phyloP scores from a whole-genome alignment of 768 basidiomycete genomes.

The Nidularia pulvinata region DNA sequence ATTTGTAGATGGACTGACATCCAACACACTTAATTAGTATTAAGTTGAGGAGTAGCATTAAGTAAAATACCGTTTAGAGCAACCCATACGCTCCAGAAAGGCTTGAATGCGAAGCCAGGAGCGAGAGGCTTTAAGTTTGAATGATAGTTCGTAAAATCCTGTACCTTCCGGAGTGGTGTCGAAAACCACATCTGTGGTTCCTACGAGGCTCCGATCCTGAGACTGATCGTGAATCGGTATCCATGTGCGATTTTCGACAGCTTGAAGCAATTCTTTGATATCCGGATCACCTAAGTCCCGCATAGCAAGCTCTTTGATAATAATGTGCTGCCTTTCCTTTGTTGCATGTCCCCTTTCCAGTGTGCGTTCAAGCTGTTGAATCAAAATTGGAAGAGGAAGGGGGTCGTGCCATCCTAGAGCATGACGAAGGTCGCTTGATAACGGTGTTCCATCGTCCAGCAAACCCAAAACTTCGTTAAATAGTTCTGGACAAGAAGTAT shows the following conservation, averaged over 20 bases:
- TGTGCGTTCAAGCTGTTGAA: conserved; percentile 26
- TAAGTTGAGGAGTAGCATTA: background rate
- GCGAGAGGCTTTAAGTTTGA: conserved; percentile 3
- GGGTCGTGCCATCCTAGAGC: conserved; percentile 38
- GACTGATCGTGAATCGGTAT: conserved; percentile 21
- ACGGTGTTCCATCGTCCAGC: conserved; percentile 16
- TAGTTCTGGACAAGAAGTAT: conserved; percentile 7
- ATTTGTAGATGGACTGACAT: conserved; percentile 23
- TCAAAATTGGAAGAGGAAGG: conserved; percentile 22
- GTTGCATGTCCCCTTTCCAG: conserved; percentile 7
- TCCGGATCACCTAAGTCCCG: conserved; percentile 14
- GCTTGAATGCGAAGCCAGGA: conserved; percentile 9
- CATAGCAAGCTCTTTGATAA: conserved; percentile 26
- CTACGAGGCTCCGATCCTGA: conserved; percentile 8
- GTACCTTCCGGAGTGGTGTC: conserved; percentile 9
- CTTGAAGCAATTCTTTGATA: conserved; percentile 8
- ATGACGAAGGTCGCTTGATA: conserved; percentile 22
- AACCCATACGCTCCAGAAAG: conserved; percentile 33
- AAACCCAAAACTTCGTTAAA: conserved; percentile 38
- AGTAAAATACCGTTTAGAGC: conserved; percentile 29
- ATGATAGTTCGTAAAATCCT: conserved; percentile 23
- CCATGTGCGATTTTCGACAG: conserved; percentile 21
- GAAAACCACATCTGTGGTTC: conserved; percentile 19
- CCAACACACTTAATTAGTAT: background rate
- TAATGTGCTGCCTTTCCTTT: conserved; percentile 11